Evolutionary conservation across 2,329 filamentous ascomycete species (phyloP), one percentile per base, ranked within the genome.

Genomic region (Colletotrichum eleusines): DNA sequence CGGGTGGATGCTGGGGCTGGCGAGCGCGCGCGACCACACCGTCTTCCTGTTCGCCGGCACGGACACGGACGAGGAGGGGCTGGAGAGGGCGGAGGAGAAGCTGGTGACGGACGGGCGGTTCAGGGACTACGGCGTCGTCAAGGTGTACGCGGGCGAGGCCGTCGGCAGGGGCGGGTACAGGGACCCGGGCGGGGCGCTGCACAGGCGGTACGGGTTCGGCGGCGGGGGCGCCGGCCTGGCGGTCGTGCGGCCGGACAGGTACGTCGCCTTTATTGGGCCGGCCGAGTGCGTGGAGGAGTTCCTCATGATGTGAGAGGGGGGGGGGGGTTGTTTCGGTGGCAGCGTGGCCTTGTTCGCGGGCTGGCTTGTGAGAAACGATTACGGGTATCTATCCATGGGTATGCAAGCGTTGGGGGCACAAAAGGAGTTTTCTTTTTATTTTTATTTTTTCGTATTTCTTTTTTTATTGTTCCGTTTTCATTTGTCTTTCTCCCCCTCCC

Each of bases 21-120:
- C 74, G 38, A 75, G 63, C 2, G 77, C 78, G 2, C 64, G 69
- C 5, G 60, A 58, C 9, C 74, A 80, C 68, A 77, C 79, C 57
- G 67, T 82, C 6, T 31, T 82, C 7, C 63, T 82, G 11, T 82
- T 82, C 65, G 76, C 77, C 4, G 78, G 78, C 3, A 9, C 57
- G 18, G 42, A 42, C 2, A 51, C 61, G 0, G 69, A 66, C 44
- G 62, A 69, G 14, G 70, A 72, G 35, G 59, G 60, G 1, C 20
- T 73, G 5, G 71, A 58, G 35, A 26, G 54, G 31, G 46, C 46
- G 7, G 69, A 71, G 54, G 66, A 64, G 26, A 64, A 71, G 55
- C 59, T 69, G 3, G 64, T 59, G 3, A 60, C 65, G 48, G 69
- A 69, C 60, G 50, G 55, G 8, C 31, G 69, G 23, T 68, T 64